A percentile compares a stretch with the other conserved stretches of the same genome.
Conservation (phyloP, 148 eudicot genomes). For the Vaccinium myrtillus region DNA sequence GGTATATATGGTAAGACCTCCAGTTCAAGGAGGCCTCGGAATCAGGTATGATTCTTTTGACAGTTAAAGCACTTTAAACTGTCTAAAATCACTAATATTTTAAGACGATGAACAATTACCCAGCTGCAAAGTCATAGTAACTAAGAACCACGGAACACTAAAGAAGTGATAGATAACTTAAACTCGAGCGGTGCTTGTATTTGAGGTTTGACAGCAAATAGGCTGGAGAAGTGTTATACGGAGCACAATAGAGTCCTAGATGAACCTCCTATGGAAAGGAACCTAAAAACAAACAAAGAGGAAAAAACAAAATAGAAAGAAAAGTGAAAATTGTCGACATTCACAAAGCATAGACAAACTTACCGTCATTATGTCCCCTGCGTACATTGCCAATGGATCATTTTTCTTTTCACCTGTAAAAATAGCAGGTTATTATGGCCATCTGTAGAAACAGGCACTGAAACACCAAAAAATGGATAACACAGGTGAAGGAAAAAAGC, state of each 20-base stretch:
- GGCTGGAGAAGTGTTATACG: neutral
- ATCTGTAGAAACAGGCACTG: neutral
- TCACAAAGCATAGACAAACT: slow-evolving; percentile 23
- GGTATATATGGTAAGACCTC: neutral
- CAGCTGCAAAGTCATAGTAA: neutral
- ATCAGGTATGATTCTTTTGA: neutral
- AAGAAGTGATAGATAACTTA: neutral
- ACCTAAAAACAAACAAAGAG: neutral
- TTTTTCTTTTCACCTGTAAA: slow-evolving; percentile 86
- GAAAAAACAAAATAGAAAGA: neutral
- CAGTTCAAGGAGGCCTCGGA: neutral
- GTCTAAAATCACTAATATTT: neutral
- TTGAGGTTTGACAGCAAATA: neutral
- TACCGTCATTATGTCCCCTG: slow-evolving; percentile 98
- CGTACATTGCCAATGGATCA: slow-evolving; percentile 98
- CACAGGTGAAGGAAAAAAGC: slow-evolving; percentile 8
- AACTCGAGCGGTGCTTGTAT: neutral
- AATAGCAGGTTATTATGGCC: slow-evolving; percentile 19
- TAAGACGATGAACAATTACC: neutral
- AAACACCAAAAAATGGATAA: neutral
- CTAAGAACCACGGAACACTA: neutral
- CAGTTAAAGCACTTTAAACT: neutral
- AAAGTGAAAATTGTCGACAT: neutral
- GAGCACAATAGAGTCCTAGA: neutral
- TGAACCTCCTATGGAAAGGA: neutral